A percentile compares a stretch with the other conserved stretches of the same genome.
phyloP scores from a whole-genome alignment of 1,139 yeast species.

The Magnusiomyces fungicola region DNA sequence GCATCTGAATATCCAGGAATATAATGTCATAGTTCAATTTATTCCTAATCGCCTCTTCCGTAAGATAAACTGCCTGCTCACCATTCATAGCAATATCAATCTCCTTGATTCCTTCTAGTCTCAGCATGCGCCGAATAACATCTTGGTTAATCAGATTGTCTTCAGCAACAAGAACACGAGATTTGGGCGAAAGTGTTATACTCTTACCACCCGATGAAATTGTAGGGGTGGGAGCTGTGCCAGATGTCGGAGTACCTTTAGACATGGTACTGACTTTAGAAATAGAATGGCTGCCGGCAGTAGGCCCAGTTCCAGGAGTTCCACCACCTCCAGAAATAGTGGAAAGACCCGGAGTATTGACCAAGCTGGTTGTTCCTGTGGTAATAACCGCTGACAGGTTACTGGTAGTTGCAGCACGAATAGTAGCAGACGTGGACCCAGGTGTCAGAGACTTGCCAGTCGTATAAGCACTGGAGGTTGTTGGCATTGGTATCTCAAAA shows the following conservation, averaged over 20 bases:
- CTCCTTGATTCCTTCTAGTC: slow-evolving; percentile 64
- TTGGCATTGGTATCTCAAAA: neutral
- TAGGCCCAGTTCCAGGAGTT: no score
- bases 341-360: neutral
- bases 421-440: no score
- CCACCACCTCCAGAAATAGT: no score
- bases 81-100: slow-evolving; percentile 83
- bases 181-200: neutral
- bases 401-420: no score
- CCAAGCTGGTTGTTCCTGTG: neutral
- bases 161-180: slow-evolving; percentile 75
- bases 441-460: no score
- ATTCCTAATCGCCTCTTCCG: slow-evolving; percentile 43
- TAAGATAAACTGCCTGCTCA: slow-evolving; percentile 68
- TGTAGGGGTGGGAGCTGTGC: no score
- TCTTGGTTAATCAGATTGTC: slow-evolving; percentile 90
- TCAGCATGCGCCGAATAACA: slow-evolving; percentile 78
- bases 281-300: no score
- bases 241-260: no score
- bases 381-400: no score
- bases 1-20: slow-evolving; percentile 98
- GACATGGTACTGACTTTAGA: no score
- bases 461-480: no score
- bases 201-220: no score
- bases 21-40: slow-evolving; percentile 52